Percentiles rank a stretch among this genome's conserved stretches.
These are phyloP conservation scores for Stachybotrys chlorohalonatus DNA, from an alignment of 2,329 filamentous ascomycete genomes.

Conservation along the genomic window DNA sequence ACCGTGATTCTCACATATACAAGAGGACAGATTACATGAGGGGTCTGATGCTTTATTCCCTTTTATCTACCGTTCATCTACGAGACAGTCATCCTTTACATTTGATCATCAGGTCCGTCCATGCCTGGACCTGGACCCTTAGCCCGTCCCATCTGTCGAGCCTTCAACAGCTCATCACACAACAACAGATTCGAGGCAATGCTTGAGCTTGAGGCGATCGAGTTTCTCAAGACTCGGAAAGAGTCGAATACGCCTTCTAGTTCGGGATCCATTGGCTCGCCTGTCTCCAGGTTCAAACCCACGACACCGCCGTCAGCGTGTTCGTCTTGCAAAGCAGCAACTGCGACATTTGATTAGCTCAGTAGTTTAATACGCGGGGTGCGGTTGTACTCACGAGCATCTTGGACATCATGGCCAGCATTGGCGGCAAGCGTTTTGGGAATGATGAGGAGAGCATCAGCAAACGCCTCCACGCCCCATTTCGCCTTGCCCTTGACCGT, in stretches of 20 bases:
- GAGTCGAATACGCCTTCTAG: slow-evolving; percentile 92
- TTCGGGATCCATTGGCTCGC: slow-evolving; percentile 90
- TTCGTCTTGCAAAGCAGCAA: slow-evolving; percentile 82
- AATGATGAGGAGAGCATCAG: slow-evolving; percentile 88
- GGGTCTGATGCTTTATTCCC: slow-evolving; percentile 9
- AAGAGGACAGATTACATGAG: too few relatives aligned
- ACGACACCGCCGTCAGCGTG: slow-evolving; percentile 74
- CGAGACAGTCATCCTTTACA: slow-evolving; percentile 31
- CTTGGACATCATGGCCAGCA: slow-evolving; percentile 92
- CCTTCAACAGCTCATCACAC: slow-evolving; percentile 96
- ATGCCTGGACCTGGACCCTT: slow-evolving; percentile 55
- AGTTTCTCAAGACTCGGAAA: slow-evolving; percentile 89
- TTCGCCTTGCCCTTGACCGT: slow-evolving; percentile 97
- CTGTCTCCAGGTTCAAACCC: slow-evolving; percentile 77
- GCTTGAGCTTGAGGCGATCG: slow-evolving; percentile 84
- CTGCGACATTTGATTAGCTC: slow-evolving; percentile 29
- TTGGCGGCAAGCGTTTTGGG: slow-evolving; percentile 97
- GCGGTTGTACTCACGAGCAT: slow-evolving; percentile 60
- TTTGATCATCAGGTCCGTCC: slow-evolving; percentile 49
- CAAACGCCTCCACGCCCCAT: slow-evolving; percentile 90
- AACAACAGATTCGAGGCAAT: slow-evolving; percentile 93
- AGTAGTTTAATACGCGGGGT: neutral
- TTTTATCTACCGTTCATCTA: slow-evolving; percentile 25
- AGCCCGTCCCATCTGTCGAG: slow-evolving; percentile 79
- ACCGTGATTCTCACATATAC: too few relatives aligned